These are phyloP conservation scores for Amylostereum chailletii DNA, from an alignment of 1,284 basidiomycete species.

Conservation along the genomic window DNA sequence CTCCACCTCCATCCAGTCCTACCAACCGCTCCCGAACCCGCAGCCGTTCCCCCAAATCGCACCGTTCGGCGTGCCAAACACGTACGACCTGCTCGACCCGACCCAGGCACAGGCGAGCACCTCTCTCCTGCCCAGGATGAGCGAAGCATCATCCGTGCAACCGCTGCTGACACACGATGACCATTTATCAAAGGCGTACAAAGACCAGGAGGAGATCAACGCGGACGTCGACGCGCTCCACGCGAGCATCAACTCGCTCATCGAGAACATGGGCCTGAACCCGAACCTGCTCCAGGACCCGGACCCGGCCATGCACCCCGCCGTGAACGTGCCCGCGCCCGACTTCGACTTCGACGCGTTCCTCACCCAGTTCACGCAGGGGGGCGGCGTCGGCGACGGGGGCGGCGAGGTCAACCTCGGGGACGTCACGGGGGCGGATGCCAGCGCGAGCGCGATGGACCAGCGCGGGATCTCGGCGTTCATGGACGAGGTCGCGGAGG, in stretches of 20 bases:
- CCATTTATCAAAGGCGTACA: conserved; percentile 49
- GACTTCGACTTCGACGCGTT: conserved; percentile 45
- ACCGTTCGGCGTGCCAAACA: conserved; percentile 18
- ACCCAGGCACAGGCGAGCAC: conserved; percentile 14
- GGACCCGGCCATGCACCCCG: background rate
- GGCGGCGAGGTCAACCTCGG: conserved; percentile 13
- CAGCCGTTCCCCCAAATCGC: conserved; percentile 12
- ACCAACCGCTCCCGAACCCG: background rate
- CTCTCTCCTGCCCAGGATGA: conserved; percentile 15
- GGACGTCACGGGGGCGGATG: conserved; percentile 15
- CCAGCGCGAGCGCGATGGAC: conserved; percentile 26
- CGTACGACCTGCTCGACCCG: conserved; percentile 15
- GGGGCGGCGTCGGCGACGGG: conserved; percentile 3
- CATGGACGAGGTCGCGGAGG: conserved; percentile 29
- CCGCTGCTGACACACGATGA: conserved; percentile 21
- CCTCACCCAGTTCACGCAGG: conserved; percentile 26
- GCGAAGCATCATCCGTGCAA: conserved; percentile 3
- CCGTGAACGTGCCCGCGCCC: background rate
- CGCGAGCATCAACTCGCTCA: conserved; percentile 64
- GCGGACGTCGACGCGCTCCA: conserved; percentile 69
- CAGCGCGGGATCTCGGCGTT: conserved; percentile 29
- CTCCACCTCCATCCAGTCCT: conserved; percentile 6
- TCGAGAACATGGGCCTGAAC: conserved; percentile 64
- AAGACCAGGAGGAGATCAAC: conserved; percentile 56
- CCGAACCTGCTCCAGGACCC: conserved; percentile 24